phyloP scores from a whole-genome alignment of 2,329 filamentous ascomycete genomes.

The Arthrobotrys iridis region DNA sequence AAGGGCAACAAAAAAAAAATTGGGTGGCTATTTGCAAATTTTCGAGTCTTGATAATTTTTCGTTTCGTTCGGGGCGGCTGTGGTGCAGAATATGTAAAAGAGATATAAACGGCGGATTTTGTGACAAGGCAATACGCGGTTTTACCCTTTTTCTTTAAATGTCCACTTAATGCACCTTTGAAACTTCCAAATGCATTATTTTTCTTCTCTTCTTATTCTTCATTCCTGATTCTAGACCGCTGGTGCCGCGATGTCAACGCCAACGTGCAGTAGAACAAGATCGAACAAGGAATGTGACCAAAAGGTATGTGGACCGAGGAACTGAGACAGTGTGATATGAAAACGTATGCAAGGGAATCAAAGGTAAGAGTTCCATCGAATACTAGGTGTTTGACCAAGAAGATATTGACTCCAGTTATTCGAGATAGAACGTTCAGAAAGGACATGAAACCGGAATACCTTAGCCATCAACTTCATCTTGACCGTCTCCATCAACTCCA shows the following conservation, averaged over 20 bases:
- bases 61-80: slow-evolving; percentile 36
- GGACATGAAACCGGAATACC: slow-evolving; percentile 3
- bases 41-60: slow-evolving; percentile 27
- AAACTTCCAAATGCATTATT: slow-evolving; percentile 54
- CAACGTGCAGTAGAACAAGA: slow-evolving; percentile 24
- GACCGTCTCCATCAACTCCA: slow-evolving; percentile 10
- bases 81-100: slow-evolving; percentile 54
- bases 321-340: neutral
- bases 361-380: slow-evolving; percentile 29
- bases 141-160: slow-evolving; percentile 53
- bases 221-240: slow-evolving; percentile 21
- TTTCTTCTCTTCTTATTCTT: slow-evolving; percentile 27
- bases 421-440: slow-evolving; percentile 5
- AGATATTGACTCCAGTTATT: slow-evolving; percentile 9
- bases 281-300: slow-evolving; percentile 25
- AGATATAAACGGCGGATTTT: slow-evolving; percentile 55
- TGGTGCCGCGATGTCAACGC: slow-evolving; percentile 23
- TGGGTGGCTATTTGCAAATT: slow-evolving; percentile 53
- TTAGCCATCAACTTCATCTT: neutral
- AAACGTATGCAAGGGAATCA: neutral
- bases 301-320: neutral
- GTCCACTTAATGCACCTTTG: slow-evolving; percentile 54
- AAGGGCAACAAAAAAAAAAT: slow-evolving; percentile 55
- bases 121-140: slow-evolving; percentile 54
- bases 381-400: slow-evolving; percentile 7